Conservation (phyloP, 345 rosid genomes). For the Eucalyptus polyanthemos region DNA sequence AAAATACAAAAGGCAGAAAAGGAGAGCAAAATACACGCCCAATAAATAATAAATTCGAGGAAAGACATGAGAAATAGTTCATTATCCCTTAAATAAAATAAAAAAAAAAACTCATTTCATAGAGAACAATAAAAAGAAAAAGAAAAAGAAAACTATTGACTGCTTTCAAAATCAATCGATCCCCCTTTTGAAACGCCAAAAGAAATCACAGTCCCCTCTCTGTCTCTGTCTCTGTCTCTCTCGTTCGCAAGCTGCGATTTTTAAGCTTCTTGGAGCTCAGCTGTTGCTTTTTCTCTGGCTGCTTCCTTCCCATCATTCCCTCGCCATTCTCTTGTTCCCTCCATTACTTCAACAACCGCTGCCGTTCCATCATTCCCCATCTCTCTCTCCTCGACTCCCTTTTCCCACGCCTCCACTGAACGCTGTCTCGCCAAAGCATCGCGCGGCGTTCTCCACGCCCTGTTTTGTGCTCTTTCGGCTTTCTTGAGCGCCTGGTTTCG, state of each 20-base stretch:
- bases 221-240: neutral
- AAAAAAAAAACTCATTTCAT: neutral
- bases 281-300: neutral
- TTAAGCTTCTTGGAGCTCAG: neutral
- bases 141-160: neutral
- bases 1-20: neutral
- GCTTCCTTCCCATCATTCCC: neutral
- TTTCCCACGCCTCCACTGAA: neutral
- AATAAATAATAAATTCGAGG: neutral
- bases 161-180: neutral
- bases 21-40: neutral
- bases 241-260: neutral
- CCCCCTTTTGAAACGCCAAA: neutral
- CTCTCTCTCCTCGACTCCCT: neutral
- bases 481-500: neutral
- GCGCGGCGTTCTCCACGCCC: neutral
- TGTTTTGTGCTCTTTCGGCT: neutral
- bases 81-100: neutral
- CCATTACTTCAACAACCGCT: neutral
- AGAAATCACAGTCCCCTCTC: neutral
- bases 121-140: neutral
- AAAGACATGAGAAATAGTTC: neutral
- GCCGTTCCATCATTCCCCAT: neutral
- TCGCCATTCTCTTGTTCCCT: neutral
- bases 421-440: neutral